phyloP scores from a whole-genome alignment of 2,329 filamentous ascomycete genomes.

The Botrytis galanthina region DNA sequence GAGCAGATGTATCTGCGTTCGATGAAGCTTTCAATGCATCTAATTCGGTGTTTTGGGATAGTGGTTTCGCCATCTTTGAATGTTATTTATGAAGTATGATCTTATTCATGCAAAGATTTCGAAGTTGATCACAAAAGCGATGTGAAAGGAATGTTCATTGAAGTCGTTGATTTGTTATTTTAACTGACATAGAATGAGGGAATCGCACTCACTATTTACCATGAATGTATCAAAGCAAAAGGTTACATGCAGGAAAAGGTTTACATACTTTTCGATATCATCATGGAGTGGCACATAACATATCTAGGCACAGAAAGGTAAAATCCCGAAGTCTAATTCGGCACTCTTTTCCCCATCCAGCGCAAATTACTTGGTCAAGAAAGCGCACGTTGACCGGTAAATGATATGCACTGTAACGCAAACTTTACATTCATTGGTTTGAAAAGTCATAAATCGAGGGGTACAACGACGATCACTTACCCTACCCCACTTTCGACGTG shows the following conservation, averaged over 20 bases:
- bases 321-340: background rate
- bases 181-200: fast-evolving
- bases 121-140: background rate
- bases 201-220: background rate
- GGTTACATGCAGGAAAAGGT: background rate
- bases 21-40: background rate
- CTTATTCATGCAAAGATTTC: background rate
- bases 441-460: background rate
- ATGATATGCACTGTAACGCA: background rate
- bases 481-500: constrained; percentile 13
- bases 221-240: background rate
- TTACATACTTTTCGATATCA: background rate
- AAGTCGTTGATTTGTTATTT: background rate
- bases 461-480: background rate
- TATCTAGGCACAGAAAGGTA: background rate
- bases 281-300: background rate
- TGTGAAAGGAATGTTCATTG: fast-evolving
- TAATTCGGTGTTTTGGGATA: background rate
- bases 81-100: background rate
- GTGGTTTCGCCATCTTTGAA: background rate
- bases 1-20: background rate
- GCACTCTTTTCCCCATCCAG: background rate
- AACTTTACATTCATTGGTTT: background rate
- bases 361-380: background rate
- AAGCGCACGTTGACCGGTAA: background rate